Conservation (phyloP, 306 rosid genomes). For the Prunus salicina region DNA sequence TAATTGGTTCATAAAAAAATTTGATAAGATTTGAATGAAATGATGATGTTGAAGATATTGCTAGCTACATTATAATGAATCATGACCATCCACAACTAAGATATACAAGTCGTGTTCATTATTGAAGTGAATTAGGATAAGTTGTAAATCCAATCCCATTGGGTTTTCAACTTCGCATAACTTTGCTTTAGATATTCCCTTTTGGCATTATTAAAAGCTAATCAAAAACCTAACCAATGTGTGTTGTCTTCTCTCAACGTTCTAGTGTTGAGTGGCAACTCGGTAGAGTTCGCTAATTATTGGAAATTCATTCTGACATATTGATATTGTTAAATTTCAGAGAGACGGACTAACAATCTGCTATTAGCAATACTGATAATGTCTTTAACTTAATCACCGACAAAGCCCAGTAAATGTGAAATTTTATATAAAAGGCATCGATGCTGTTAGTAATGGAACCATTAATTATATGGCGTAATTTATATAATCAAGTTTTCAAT, state of each 20-base stretch:
- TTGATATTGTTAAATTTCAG: background rate
- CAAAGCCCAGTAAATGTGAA: no score
- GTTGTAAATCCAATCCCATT: background rate
- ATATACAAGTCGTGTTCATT: background rate
- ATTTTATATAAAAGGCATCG: no score
- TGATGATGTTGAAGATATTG: background rate
- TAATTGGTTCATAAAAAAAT: background rate
- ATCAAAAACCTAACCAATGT: constrained; percentile 6
- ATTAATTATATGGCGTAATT: no score
- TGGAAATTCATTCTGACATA: background rate
- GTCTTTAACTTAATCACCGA: no score
- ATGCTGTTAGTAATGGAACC: no score
- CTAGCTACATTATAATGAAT: background rate
- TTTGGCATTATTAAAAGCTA: background rate
- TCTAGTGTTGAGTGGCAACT: constrained; percentile 7
- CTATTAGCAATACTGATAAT: no score
- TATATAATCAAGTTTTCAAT: no score
- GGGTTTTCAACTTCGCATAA: background rate
- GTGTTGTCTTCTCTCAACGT: background rate
- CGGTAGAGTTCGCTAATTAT: background rate
- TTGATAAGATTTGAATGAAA: background rate
- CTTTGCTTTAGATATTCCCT: constrained; percentile 12
- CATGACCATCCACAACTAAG: background rate
- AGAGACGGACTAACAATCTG: accelerated
- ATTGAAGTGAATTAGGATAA: background rate